These are phyloP conservation scores for Boletus rubescentipes DNA, from an alignment of 768 basidiomycete species.

Conservation along the genomic window DNA sequence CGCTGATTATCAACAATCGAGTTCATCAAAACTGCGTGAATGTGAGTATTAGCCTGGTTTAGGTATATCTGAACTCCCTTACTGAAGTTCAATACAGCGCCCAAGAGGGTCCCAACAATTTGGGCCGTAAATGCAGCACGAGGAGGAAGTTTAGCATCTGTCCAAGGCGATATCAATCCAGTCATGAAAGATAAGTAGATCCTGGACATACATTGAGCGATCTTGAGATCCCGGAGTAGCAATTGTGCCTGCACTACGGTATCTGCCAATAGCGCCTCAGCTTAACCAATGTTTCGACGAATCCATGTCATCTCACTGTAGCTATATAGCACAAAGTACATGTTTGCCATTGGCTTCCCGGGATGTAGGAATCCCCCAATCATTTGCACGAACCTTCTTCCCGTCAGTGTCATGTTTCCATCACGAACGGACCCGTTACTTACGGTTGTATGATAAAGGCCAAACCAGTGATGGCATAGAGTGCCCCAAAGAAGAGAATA, in stretches of 20 bases:
- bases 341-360: constrained; percentile 44
- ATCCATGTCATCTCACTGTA: constrained; percentile 37
- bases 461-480: constrained; percentile 50
- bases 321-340: constrained; percentile 45
- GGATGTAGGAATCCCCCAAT: constrained; percentile 36
- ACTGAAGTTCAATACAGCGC: constrained; percentile 46
- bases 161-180: constrained; percentile 37
- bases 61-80: constrained; percentile 44
- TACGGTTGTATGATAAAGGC: constrained; percentile 26
- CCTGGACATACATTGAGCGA: constrained; percentile 22
- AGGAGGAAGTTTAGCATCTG: constrained; percentile 59
- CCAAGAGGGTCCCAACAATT: constrained; percentile 34
- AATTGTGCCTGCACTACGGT: constrained; percentile 50
- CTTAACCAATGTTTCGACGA: constrained; percentile 42
- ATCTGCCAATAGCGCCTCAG: constrained; percentile 37
- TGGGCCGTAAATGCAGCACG: constrained; percentile 65
- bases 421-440: constrained; percentile 6
- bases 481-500: constrained; percentile 53
- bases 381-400: constrained; percentile 36
- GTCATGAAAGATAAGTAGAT: constrained; percentile 27
- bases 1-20: constrained; percentile 52
- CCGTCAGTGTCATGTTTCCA: background rate
- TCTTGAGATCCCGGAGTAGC: constrained; percentile 58
- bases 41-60: constrained; percentile 44
- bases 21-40: constrained; percentile 47